Evolutionary conservation across 2,329 filamentous ascomycete species (phyloP), one percentile per base, ranked within the genome.

Genomic region (Cyphellophora attinorum): DNA sequence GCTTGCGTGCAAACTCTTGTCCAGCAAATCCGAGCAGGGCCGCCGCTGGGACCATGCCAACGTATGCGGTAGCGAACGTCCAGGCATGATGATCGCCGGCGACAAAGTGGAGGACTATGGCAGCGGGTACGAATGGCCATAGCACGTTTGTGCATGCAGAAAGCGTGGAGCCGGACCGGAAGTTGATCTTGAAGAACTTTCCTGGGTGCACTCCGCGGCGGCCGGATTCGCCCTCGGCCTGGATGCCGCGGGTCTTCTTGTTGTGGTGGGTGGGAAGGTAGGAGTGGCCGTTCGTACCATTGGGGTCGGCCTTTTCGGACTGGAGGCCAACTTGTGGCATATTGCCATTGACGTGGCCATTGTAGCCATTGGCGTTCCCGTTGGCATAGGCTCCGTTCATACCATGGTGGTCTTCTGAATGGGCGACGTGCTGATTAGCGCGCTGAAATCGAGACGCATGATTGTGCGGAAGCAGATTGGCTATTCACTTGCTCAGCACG

Each of bases 11-110:
- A 40, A 85, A 59, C 52, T 84, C 78, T 44, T 80, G 74, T 11
- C 80, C 79, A 5, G 79, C 76, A 49, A 86, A 86, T 0, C 81
- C 81, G 34, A 86, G 70, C 38, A 85, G 56, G 50, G 86, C 86
- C 37, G 81, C 82, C 31, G 77, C 76, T 0, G 81, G 82, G 2
- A 86, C 65, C 78, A 86, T 86, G 46, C 79, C 79, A 40, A 86
- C 71, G 52, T 85, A 86, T 31, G 78, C 77, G 38, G 83, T 67
- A 33, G 72, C 65, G 58, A 86, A 86, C 34, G 79, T 73, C 55
- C 71, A 68, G 1, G 82, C 59, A 46, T 81, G 67, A 39, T 69
- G 59, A 15, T 79, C 64, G 0, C 66, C 65, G 13, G 62, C 61
- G 29, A 66, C 66, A 44, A 73, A 76, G 43, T 73, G 63, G 34